Evolutionary conservation across 2,329 filamentous ascomycete genomes (phyloP), one percentile per base, ranked within the genome.

Genomic region (Pseudocercospora fijiensis): DNA sequence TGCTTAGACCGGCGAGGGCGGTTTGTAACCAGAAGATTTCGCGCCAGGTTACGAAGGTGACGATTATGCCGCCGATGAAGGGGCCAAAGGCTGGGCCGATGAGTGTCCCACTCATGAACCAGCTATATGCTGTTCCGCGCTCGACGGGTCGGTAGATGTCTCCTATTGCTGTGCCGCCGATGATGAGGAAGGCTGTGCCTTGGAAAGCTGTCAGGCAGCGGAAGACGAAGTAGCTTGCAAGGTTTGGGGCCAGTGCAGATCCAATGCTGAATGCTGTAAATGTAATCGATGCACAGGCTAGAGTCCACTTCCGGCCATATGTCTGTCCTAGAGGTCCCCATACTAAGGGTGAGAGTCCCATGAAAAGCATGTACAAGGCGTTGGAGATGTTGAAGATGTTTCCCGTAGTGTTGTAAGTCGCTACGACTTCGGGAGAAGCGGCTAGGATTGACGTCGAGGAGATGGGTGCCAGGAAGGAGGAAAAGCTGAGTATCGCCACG

Each of bases 1-100:
- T 80, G 0, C 85, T 87, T 0, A 84, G 72, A 1, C 84, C 88
- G 0, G 87, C 87, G 5, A 92, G 80, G 0, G 84, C 89, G 0
- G 87, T 86, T 72, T 92, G 90, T 0, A 93, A 79, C 87, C 89
- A 92, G 78, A 92, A 92, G 59, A 92, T 91, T 47, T 85, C 84
- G 18, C 89, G 83, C 90, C 90, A 94, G 1, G 82, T 84, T 6
- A 83, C 81, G 75, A 86, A 92, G 0, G 89, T 92, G 16, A 92
- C 88, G 57, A 94, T 90, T 51, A 92, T 86, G 27, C 26, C 90
- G 60, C 90, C 86, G 9, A 92, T 80, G 70, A 91, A 90, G 0
- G 86, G 85, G 1, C 90, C 72, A 71, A 90, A 81, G 0, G 86
- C 87, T 6, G 90, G 90, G 0, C 90, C 90, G 52, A 91, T 85